Percentiles rank a stretch among this genome's conserved stretches.
Conservation (phyloP, 148 eudicot genomes). For the Spergularia bocconei region DNA sequence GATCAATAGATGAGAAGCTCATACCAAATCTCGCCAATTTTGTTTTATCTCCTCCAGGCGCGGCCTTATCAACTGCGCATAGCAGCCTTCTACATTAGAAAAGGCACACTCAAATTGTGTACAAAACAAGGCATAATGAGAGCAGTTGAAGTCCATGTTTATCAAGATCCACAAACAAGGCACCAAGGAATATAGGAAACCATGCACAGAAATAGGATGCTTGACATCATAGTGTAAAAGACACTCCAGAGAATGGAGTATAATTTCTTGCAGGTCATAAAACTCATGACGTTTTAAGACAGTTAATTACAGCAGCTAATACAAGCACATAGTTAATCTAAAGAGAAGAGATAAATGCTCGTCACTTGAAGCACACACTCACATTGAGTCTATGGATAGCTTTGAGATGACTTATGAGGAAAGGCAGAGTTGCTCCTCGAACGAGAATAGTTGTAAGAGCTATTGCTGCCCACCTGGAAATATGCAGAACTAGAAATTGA, state of each 20-base stretch:
- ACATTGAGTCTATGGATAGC: conserved; percentile 59
- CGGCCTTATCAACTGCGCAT: conserved; percentile 58
- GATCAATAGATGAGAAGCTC: conserved; percentile 12
- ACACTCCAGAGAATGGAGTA: not conserved
- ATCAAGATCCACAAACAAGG: not conserved
- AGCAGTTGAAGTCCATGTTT: not conserved
- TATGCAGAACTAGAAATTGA: conserved; percentile 8
- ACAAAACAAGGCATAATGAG: not conserved
- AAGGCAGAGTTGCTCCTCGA: conserved; percentile 53
- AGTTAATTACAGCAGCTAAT: not conserved
- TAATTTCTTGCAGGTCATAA: not conserved
- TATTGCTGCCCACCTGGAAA: conserved; percentile 77
- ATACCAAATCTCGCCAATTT: conserved; percentile 60
- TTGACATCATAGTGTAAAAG: not conserved
- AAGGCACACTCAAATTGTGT: not conserved
- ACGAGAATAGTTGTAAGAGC: conserved; percentile 60
- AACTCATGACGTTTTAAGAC: not conserved
- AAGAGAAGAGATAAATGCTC: conserved; percentile 2
- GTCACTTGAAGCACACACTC: conserved; percentile 22
- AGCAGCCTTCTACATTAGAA: not conserved
- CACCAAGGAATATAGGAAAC: not conserved
- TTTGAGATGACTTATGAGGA: conserved; percentile 57
- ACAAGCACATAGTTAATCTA: not conserved
- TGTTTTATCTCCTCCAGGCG: conserved; percentile 51
- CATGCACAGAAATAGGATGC: not conserved